phyloP scores from a whole-genome alignment of 225 moss, liverwort and hornwort species.

The Straminergon stramineum region DNA sequence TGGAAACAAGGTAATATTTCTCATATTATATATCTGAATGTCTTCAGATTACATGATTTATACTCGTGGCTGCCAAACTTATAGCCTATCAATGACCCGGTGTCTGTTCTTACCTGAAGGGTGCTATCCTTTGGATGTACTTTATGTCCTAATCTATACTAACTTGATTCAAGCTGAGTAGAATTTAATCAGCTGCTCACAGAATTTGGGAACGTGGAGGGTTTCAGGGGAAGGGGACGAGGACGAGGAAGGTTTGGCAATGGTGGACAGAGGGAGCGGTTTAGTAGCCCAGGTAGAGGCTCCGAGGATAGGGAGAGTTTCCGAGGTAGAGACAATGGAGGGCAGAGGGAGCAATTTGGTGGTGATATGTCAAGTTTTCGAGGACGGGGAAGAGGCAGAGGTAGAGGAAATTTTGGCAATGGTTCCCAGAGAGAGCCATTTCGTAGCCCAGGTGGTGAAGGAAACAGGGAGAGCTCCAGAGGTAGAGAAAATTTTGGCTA shows the following conservation, averaged over 20 bases:
- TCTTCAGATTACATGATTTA: neutral
- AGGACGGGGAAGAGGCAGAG: slow-evolving; percentile 21
- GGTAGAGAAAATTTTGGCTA: neutral
- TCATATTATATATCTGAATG: neutral
- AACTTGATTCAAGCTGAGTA: neutral
- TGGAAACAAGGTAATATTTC: neutral
- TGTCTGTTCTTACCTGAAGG: neutral
- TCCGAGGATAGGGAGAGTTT: neutral
- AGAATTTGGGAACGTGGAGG: neutral
- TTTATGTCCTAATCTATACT: neutral
- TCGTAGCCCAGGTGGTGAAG: neutral
- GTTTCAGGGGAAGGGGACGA: slow-evolving; percentile 13
- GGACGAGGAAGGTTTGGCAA: slow-evolving; percentile 11
- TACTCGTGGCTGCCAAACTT: neutral
- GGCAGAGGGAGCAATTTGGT: neutral
- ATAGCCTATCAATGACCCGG: neutral
- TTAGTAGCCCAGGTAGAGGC: neutral
- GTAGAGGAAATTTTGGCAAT: neutral
- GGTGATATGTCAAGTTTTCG: neutral
- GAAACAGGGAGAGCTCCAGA: neutral
- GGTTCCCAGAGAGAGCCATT: neutral
- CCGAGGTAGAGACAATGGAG: neutral
- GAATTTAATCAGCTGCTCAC: neutral
- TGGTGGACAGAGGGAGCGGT: slow-evolving; percentile 7
- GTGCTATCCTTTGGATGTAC: neutral